These are phyloP conservation scores for Plasmodium ovale DNA, from an alignment of 169 alveolate species.

Conservation along the genomic window DNA sequence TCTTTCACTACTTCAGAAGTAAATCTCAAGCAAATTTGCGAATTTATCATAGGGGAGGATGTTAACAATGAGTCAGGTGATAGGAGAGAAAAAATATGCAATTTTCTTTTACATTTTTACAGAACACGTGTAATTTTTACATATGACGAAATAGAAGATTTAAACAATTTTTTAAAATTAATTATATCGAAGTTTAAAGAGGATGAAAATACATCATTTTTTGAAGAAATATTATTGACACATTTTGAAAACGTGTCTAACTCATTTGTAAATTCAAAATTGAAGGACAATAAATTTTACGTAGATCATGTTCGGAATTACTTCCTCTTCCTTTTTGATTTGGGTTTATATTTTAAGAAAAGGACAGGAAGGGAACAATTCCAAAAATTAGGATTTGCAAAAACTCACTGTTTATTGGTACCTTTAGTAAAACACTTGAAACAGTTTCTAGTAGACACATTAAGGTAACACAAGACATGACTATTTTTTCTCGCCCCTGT, in stretches of 20 bases:
- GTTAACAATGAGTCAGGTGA: neutral
- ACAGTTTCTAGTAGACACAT: neutral
- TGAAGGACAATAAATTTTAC: constrained; percentile 21
- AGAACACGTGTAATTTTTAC: constrained; percentile 3
- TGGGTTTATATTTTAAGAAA: constrained; percentile 14
- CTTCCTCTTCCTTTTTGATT: constrained; percentile 14
- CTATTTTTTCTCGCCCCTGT: too few relatives aligned
- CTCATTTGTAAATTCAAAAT: constrained; percentile 17
- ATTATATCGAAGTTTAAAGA: constrained; percentile 41
- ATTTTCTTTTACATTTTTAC: constrained; percentile 40
- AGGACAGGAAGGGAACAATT: neutral
- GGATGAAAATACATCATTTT: constrained; percentile 3
- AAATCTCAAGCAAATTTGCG: constrained; percentile 12
- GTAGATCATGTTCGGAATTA: constrained; percentile 5
- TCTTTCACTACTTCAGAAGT: neutral
- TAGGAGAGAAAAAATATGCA: constrained; percentile 1
- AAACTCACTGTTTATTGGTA: neutral
- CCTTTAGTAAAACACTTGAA: constrained; percentile 13
- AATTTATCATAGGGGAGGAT: constrained; percentile 1
- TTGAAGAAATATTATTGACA: neutral
- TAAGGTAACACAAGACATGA: constrained; percentile 7
- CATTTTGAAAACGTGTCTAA: constrained; percentile 30
- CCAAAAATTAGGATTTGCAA: neutral
- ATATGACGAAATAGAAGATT: constrained; percentile 1
- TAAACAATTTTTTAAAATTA: constrained; percentile 33